Evolutionary conservation across 2,329 filamentous ascomycete species (phyloP), one percentile per base, ranked within the genome.

Genomic region (Zasmidium citrigriseum): DNA sequence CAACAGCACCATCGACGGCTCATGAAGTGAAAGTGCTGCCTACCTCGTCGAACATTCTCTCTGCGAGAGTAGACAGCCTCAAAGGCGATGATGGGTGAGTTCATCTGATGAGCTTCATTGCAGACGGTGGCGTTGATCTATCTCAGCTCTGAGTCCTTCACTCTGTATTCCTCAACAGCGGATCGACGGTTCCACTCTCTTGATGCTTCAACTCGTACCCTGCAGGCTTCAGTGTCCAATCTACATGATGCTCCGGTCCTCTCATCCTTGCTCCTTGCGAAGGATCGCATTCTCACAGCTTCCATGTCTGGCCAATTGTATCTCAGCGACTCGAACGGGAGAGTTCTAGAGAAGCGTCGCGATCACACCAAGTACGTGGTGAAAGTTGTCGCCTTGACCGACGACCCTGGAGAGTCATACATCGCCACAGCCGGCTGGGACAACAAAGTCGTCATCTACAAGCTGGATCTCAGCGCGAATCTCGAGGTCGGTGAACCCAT

Each of bases 401-500:
- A 65, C 16, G 60, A 63, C 10, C 56, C 62, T 18, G 9, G 7
- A 4, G 20, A 62, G 67, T 29, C 60, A 10, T 77, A 78, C 70
- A 63, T 86, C 54, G 84, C 83, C 4, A 87, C 82, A 12, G 85
- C 84, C 3, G 84, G 83, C 21, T 87, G 85, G 85, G 85, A 87
- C 67, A 74, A 78, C 24, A 85, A 80, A 62, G 72, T 87, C 29
- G 70, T 80, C 52, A 66, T 87, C 46, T 87, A 87, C 69, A 48
- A 48, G 12, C 14, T 16, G 5, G 34, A 41, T 57, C 72, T 63
- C 21, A 64, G 66, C 4, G 7, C 29, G 46, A 46, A 27, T 23
- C n/a, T 67, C 61, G 60, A 55, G 21, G 68, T 78, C 14, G 74
- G 71, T 24, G 73, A 73, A 48, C 81, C 74, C 47, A 66, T 75